phyloP scores from a whole-genome alignment of 2,329 filamentous ascomycete genomes.

The Lizonia empirigonia region DNA sequence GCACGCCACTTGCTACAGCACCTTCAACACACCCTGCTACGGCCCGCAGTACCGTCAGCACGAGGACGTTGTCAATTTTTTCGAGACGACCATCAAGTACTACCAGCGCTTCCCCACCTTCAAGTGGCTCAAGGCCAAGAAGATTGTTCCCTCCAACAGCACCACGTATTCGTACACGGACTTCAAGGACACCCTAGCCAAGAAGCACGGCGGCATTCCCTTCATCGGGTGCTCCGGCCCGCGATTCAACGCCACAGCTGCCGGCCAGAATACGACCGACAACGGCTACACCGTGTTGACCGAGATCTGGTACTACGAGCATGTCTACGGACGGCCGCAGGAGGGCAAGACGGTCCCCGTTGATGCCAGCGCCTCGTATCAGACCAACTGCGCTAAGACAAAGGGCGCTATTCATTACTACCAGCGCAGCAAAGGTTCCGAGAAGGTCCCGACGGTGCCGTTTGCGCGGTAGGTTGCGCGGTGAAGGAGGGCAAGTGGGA shows the following conservation, averaged over 20 bases:
- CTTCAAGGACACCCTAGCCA: constrained; percentile 58
- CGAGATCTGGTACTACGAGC: constrained; percentile 72
- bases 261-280: constrained; percentile 61
- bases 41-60: constrained; percentile 62
- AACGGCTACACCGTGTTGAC: constrained; percentile 62
- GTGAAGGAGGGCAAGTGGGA: too few relatives aligned
- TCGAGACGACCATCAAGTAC: constrained; percentile 64
- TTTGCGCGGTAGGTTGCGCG: constrained; percentile 19
- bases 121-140: constrained; percentile 61
- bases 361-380: constrained; percentile 54
- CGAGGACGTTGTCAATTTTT: constrained; percentile 67
- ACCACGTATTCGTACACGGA: constrained; percentile 61
- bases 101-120: constrained; percentile 65
- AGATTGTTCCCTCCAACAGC: constrained; percentile 63
- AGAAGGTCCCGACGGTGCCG: constrained; percentile 35
- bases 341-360: constrained; percentile 55
- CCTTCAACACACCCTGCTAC: constrained; percentile 69
- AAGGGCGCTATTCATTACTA: constrained; percentile 62
- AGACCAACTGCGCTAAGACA: constrained; percentile 62
- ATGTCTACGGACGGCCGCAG: constrained; percentile 63
- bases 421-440: constrained; percentile 54
- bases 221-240: constrained; percentile 68
- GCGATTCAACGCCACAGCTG: constrained; percentile 64
- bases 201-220: constrained; percentile 60
- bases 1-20: constrained; percentile 70